Evolutionary conservation across 1,284 basidiomycete species (phyloP).

Genomic region (Leccinum angustisporum): DNA sequence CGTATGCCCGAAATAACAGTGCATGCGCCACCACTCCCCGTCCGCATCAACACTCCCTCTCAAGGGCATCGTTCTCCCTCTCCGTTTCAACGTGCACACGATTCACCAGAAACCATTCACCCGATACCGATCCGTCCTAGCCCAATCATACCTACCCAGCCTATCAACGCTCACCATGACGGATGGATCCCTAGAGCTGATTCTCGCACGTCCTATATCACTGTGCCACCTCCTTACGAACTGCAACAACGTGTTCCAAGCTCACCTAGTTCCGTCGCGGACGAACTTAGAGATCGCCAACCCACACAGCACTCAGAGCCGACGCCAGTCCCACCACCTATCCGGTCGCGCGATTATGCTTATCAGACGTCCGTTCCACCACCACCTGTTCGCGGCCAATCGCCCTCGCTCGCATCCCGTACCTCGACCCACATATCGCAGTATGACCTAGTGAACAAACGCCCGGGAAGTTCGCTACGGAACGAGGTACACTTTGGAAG

Average conservation of each 20-base stretch:
- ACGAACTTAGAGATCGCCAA: constrained; percentile 18
- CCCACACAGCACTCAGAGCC: constrained; percentile 8
- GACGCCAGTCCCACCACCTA: constrained; percentile 23
- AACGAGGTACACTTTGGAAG: constrained; percentile 25
- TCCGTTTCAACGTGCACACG: constrained; percentile 14
- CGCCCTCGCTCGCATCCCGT: constrained; percentile 26
- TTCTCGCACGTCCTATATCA: constrained; percentile 31
- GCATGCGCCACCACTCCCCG: constrained; percentile 30
- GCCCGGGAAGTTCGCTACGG: constrained; percentile 27
- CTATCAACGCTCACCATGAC: constrained; percentile 33
- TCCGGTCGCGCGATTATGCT: constrained; percentile 33
- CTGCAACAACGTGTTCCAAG: constrained; percentile 30
- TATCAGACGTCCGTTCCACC: constrained; percentile 21
- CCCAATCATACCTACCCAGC: constrained; percentile 12
- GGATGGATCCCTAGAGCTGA: constrained; percentile 43
- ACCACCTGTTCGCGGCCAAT: constrained; percentile 10
- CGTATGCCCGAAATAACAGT: constrained; percentile 29
- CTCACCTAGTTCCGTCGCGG: constrained; percentile 17
- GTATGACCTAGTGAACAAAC: constrained; percentile 33
- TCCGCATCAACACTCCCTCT: constrained; percentile 25
- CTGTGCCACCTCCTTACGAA: constrained; percentile 41
- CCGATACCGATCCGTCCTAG: constrained; percentile 37
- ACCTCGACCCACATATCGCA: constrained; percentile 33
- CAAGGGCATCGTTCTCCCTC: constrained; percentile 18
- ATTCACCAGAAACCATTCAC: constrained; percentile 29